phyloP scores from a whole-genome alignment of 345 rosid genomes.

The Aquilaria malaccensis region DNA sequence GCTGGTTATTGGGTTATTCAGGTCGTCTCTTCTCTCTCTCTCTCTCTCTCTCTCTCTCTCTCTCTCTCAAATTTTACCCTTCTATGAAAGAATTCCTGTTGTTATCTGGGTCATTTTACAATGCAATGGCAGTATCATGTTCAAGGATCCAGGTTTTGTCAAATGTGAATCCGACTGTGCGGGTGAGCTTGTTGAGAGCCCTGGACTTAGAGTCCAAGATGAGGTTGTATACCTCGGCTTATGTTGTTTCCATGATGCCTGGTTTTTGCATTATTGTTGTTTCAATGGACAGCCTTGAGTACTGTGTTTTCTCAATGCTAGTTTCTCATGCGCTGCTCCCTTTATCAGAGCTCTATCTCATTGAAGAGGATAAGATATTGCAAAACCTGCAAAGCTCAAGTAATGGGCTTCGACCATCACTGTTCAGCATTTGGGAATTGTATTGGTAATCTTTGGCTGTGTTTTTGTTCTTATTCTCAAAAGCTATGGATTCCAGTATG shows the following conservation, averaged over 20 bases:
- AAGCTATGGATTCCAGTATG: not conserved
- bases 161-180: conserved; percentile 17
- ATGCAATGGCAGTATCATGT: conserved; percentile 31
- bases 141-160: conserved; percentile 47
- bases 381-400: conserved; percentile 37
- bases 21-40: conserved; percentile 29
- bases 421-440: conserved; percentile 79
- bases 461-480: not conserved
- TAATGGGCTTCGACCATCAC: conserved; percentile 60
- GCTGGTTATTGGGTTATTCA: conserved; percentile 37
- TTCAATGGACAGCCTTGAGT: not conserved
- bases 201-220: conserved; percentile 12
- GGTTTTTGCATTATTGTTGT: not conserved
- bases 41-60: not conserved
- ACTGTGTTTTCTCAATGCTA: not conserved
- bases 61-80: not conserved
- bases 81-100: not conserved
- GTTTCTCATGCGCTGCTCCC: not conserved
- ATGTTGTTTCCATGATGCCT: not conserved
- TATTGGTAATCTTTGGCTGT: conserved; percentile 33
- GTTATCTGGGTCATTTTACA: conserved; percentile 5
- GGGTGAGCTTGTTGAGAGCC: conserved; percentile 15
- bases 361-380: conserved; percentile 45
- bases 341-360: conserved; percentile 20
- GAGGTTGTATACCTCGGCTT: conserved; percentile 23